Conservation (phyloP, 75 land plant genomes). For the Picea sitchensis region DNA sequence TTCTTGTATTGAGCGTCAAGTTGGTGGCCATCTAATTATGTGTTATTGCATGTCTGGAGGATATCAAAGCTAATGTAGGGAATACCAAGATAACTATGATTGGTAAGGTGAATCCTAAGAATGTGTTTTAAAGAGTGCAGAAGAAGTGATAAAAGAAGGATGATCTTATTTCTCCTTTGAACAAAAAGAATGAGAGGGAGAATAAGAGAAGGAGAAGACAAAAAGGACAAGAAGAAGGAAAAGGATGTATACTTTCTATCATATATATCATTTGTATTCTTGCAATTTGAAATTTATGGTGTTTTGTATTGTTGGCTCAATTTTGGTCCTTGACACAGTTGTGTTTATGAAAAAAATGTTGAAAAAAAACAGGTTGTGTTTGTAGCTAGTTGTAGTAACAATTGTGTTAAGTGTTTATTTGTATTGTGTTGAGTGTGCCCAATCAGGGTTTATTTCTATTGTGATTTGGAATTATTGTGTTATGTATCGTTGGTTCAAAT, state of each 20-base stretch:
- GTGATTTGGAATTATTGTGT: too few species aligned
- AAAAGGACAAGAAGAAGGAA: slow-evolving; percentile 12
- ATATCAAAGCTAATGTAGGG: slow-evolving; percentile 20
- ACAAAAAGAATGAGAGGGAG: slow-evolving; percentile 29
- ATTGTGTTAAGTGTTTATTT: too few species aligned
- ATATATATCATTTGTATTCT: neutral
- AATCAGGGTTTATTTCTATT: too few species aligned
- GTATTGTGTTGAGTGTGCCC: too few species aligned
- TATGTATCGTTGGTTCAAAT: slow-evolving; percentile 14
- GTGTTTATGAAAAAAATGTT: too few species aligned
- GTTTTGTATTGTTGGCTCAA: neutral
- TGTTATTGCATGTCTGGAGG: slow-evolving; percentile 35
- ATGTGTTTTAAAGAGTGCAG: slow-evolving; percentile 33
- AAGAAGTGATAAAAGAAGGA: slow-evolving; percentile 42
- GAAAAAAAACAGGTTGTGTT: too few species aligned
- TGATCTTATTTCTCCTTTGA: slow-evolving; percentile 43
- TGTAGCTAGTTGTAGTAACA: too few species aligned
- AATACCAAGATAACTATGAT: slow-evolving; percentile 36
- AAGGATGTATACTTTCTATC: slow-evolving; percentile 12
- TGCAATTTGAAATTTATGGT: neutral
- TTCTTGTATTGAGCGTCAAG: too few species aligned
- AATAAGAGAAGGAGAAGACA: slow-evolving; percentile 9
- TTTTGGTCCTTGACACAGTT: too few species aligned
- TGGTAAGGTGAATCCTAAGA: slow-evolving; percentile 46
- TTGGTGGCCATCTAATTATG: too few species aligned